Conservation (phyloP, 192 early-diverging fungal species). For the Coemansia sp. region DNA sequence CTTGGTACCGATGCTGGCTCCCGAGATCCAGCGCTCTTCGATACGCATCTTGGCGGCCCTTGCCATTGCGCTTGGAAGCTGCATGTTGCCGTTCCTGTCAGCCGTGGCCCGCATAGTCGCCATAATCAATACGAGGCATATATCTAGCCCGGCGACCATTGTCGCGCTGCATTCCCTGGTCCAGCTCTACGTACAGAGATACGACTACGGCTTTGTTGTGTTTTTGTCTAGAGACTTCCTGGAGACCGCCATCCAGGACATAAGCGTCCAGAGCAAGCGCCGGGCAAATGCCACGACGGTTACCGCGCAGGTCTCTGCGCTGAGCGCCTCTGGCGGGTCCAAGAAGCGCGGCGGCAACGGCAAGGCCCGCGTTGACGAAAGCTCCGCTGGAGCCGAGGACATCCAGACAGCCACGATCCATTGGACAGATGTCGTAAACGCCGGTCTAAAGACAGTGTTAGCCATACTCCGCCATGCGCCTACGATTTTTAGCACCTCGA, state of each 20-base stretch:
- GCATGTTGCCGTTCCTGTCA: constrained; percentile 41
- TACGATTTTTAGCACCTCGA: constrained; percentile 17
- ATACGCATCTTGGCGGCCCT: constrained; percentile 41
- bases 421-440: constrained; percentile 31
- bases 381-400: constrained; percentile 5
- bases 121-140: constrained; percentile 21
- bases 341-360: constrained; percentile 37
- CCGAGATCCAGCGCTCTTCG: constrained; percentile 40
- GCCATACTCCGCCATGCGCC: constrained; percentile 35
- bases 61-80: constrained; percentile 27
- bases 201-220: constrained; percentile 38
- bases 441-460: constrained; percentile 17
- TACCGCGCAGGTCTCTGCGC: constrained; percentile 3
- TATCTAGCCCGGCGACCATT: constrained; percentile 22
- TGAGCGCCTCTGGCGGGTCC: constrained; percentile 9
- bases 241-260: constrained; percentile 16
- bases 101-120: constrained; percentile 29
- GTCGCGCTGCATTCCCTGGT: constrained; percentile 39
- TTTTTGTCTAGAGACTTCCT: constrained; percentile 43
- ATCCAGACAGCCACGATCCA: constrained; percentile 11
- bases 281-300: constrained; percentile 3
- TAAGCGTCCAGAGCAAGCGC: constrained; percentile 18
- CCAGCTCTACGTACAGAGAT: constrained; percentile 35
- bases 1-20: constrained; percentile 33
- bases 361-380: constrained; percentile 14